Conservation (phyloP, 192 early-diverging fungal genomes). For the Entomortierella beljakovae region DNA sequence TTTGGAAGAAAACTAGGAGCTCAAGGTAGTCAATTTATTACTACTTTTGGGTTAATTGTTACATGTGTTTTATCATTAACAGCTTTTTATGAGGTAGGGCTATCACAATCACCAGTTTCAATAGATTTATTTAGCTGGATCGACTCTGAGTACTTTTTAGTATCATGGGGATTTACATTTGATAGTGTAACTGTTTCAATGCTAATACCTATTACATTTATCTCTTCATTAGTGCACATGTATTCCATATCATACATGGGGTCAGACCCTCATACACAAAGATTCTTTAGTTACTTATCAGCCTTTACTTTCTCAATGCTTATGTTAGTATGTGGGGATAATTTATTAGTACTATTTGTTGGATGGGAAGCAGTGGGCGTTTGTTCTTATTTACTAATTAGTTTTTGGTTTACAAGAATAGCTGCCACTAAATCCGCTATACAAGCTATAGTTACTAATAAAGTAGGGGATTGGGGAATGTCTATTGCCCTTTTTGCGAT, state of each 20-base stretch:
- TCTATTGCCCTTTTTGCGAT: conserved; percentile 71
- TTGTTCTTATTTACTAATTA: conserved; percentile 76
- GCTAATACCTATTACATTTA: conserved; percentile 48
- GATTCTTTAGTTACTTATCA: conserved; percentile 79
- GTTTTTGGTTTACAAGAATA: conserved; percentile 80
- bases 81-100: conserved; percentile 74
- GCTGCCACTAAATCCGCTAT: conserved; percentile 74
- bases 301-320: conserved; percentile 80
- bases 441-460: conserved; percentile 77
- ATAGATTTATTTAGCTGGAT: conserved; percentile 75
- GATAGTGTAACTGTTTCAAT: conserved; percentile 2
- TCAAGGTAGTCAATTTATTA: too few relatives aligned
- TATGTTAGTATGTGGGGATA: conserved; percentile 67
- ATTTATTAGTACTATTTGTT: conserved; percentile 74
- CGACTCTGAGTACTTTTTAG: conserved; percentile 72
- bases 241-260: conserved; percentile 68
- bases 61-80: conserved; percentile 69
- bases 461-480: conserved; percentile 76
- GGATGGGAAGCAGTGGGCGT: conserved; percentile 61
- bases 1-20: too few relatives aligned
- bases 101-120: conserved; percentile 70
- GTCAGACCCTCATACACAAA: conserved; percentile 66
- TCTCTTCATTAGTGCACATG: conserved; percentile 63
- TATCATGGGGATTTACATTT: conserved; percentile 75
- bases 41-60: conserved; percentile 64